phyloP scores from a whole-genome alignment of 495 filamentous ascomycete genomes.

The Cercophora samala region DNA sequence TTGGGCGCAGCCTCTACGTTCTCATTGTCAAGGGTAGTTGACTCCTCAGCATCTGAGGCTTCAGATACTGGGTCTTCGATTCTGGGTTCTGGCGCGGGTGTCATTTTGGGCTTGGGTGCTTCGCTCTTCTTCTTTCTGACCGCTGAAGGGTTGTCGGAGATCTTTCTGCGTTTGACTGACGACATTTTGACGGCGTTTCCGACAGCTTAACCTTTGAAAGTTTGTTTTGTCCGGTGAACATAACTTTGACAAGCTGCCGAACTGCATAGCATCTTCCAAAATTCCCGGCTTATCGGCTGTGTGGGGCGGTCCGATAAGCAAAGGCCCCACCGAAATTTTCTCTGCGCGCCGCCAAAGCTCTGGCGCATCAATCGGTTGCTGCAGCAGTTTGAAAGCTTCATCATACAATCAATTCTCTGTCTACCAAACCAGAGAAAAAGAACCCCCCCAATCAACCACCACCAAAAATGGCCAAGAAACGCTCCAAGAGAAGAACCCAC shows the following conservation, averaged over 20 bases:
- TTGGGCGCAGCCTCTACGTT: conserved; percentile 43
- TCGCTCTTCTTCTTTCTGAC: conserved; percentile 6
- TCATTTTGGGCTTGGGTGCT: conserved; percentile 12
- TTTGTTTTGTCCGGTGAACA: background rate
- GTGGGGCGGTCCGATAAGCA: conserved; percentile 25
- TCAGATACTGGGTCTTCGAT: conserved; percentile 7
- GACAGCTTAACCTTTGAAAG: background rate
- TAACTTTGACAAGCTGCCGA: background rate
- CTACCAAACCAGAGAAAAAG: conserved; percentile 14
- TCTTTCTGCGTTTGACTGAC: conserved; percentile 32
- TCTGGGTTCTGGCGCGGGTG: conserved; percentile 5
- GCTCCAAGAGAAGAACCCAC: conserved; percentile 89
- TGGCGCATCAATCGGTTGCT: conserved; percentile 13
- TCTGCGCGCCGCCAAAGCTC: conserved; percentile 3
- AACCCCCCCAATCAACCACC: conserved; percentile 17
- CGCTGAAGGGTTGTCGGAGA: conserved; percentile 14
- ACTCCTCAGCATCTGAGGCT: conserved; percentile 20
- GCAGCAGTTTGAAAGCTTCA: conserved; percentile 7
- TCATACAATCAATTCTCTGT: conserved; percentile 10
- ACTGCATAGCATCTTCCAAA: conserved; percentile 2
- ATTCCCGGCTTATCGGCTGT: conserved; percentile 19
- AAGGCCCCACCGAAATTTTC: conserved; percentile 35
- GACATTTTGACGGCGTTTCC: background rate
- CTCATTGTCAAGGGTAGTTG: conserved; percentile 27
- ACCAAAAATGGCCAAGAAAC: conserved; percentile 69